phyloP scores from a whole-genome alignment of 768 basidiomycete genomes.

The Lentinus tigrinus region DNA sequence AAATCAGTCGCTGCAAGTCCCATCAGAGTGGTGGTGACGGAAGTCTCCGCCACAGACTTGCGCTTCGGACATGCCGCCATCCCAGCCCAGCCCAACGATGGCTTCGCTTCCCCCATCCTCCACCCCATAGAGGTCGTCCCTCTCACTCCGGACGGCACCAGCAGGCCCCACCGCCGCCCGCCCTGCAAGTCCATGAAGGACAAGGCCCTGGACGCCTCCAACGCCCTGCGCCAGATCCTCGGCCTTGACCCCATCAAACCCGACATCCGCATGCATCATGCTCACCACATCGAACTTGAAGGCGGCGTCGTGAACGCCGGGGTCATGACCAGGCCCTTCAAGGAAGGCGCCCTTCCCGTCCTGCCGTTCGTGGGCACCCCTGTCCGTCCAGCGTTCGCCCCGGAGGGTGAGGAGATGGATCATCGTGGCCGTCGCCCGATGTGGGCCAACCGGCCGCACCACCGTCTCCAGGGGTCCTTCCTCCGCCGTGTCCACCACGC shows the following conservation, averaged over 20 bases:
- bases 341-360: conserved; percentile 12
- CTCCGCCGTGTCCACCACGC: conserved; percentile 60
- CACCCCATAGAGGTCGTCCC: conserved; percentile 1
- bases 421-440: neutral
- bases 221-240: conserved; percentile 53
- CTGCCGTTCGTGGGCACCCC: conserved; percentile 21
- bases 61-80: conserved; percentile 39
- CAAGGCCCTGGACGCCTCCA: conserved; percentile 53
- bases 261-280: neutral
- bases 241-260: conserved; percentile 50
- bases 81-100: conserved; percentile 24
- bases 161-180: conserved; percentile 18
- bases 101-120: conserved; percentile 13
- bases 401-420: neutral
- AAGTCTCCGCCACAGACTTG: conserved; percentile 31
- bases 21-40: conserved; percentile 43
- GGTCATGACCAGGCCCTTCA: neutral
- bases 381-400: conserved; percentile 7
- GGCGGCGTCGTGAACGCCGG: conserved; percentile 1
- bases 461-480: conserved; percentile 40
- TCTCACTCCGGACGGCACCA: neutral
- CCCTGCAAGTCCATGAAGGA: conserved; percentile 38
- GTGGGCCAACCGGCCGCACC: neutral
- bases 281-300: neutral
- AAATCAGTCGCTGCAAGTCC: conserved; percentile 38